A percentile compares a stretch with the other conserved stretches of the same genome.
These are phyloP conservation scores for Podaxis sp. DNA, from an alignment of 768 basidiomycete species.

Conservation along the genomic window DNA sequence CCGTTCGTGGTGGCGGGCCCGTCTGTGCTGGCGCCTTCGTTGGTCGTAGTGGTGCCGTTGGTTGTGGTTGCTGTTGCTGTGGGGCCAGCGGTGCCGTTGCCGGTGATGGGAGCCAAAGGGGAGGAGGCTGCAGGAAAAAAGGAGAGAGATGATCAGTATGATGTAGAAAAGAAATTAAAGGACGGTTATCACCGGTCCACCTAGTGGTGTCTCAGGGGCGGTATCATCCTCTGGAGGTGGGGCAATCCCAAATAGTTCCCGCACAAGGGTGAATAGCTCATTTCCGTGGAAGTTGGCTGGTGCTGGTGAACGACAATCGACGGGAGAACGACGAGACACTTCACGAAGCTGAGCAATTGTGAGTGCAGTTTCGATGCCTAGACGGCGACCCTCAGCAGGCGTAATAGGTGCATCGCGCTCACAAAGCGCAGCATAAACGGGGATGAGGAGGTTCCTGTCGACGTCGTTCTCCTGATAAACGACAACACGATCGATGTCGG, in stretches of 20 bases:
- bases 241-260: constrained; percentile 31
- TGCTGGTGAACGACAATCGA: constrained; percentile 35
- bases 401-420: constrained; percentile 50
- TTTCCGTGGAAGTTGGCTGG: constrained; percentile 29
- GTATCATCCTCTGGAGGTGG: constrained; percentile 18
- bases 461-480: constrained; percentile 56
- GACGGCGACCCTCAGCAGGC: constrained; percentile 49
- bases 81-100: constrained; percentile 11
- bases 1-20: constrained; percentile 13
- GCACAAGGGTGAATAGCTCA: constrained; percentile 36
- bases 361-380: constrained; percentile 60
- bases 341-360: constrained; percentile 57
- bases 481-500: constrained; percentile 52
- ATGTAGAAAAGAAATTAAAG: constrained; percentile 16
- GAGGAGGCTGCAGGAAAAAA: constrained; percentile 14
- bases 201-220: constrained; percentile 23
- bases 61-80: not conserved
- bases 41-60: constrained; percentile 12
- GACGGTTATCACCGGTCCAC: constrained; percentile 34
- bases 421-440: constrained; percentile 52
- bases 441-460: constrained; percentile 47
- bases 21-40: constrained; percentile 18
- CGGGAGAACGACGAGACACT: constrained; percentile 34
- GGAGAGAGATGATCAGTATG: constrained; percentile 18
- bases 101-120: not conserved